These are phyloP conservation scores for Ophiostoma sp. DNA, from an alignment of 2,329 filamentous ascomycete genomes.

Conservation along the genomic window DNA sequence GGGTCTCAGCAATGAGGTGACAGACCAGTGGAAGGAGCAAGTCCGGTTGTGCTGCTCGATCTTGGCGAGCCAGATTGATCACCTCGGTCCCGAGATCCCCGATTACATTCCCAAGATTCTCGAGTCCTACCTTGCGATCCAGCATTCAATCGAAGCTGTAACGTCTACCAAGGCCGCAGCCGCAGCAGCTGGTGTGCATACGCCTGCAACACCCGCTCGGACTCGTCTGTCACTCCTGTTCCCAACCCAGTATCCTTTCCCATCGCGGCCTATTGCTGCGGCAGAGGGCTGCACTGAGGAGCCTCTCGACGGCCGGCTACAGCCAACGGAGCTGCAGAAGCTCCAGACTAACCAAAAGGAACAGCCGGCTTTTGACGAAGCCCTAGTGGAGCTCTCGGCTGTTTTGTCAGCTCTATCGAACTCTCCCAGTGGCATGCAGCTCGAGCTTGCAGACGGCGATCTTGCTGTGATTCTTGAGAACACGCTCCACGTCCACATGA, in stretches of 20 bases:
- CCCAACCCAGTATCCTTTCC: slow-evolving; percentile 84
- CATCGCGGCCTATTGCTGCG: slow-evolving; percentile 57
- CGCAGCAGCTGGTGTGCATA: neutral
- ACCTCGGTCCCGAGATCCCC: slow-evolving; percentile 73
- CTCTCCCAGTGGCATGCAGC: slow-evolving; percentile 65
- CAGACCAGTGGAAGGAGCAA: slow-evolving; percentile 85
- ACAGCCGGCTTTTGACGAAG: slow-evolving; percentile 68
- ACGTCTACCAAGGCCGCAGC: neutral
- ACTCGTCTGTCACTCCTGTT: slow-evolving; percentile 80
- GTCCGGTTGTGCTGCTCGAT: slow-evolving; percentile 91
- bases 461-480: slow-evolving; percentile 70
- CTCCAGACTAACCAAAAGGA: neutral
- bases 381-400: slow-evolving; percentile 80
- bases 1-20: slow-evolving; percentile 68
- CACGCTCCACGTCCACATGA: slow-evolving; percentile 77
- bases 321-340: slow-evolving; percentile 15
- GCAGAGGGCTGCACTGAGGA: slow-evolving; percentile 32
- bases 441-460: slow-evolving; percentile 69
- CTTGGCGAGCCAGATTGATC: slow-evolving; percentile 74
- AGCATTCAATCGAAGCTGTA: slow-evolving; percentile 42
- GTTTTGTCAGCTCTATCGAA: slow-evolving; percentile 77
- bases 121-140: slow-evolving; percentile 77
- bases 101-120: slow-evolving; percentile 88
- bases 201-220: slow-evolving; percentile 40
- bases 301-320: neutral